Base-by-base conservation (phyloP, 495 filamentous ascomycete genomes). In the Venustampulla echinocandica region DNA sequence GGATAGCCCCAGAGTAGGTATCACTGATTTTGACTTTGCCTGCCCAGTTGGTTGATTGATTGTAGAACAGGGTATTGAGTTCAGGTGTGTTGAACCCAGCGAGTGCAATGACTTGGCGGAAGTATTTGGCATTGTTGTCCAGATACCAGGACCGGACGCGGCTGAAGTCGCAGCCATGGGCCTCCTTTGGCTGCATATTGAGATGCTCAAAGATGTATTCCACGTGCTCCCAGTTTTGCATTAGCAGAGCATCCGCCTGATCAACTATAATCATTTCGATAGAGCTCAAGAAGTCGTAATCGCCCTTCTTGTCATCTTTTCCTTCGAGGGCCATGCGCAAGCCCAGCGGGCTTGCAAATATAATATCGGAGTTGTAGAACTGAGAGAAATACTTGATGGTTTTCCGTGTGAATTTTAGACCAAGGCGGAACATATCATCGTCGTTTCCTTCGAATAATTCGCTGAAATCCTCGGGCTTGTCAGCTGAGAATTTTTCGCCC, bases 201-300 rank as follows among this genome's bases (percentile, higher is more conserved):
- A 97, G 79, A 64, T 96, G 88, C 50, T 87, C 78, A 59, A 96
- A 85, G 54, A 95, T 80, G 61, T 80, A 85, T 54, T 88, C 84
- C 43, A 95, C 76, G 65, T 97, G 89, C 55, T 95, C 90, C 92
- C 93, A 97, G 64, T 95, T 95, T 59, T 98, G 92, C 90, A 95
- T 96, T 14, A 90, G 75, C 13, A 97, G 71, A 1, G 89, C 88
- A 61, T 97, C 93, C 32, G 88, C 85, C 60, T 95, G 88, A 63
- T 98, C 92, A 37, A 93, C 71, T 28, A 98, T 70, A 19, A 88
- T 80, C 9, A 98, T 61, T 63, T 98, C 92, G 55, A 98, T 85
- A 0, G 88, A 95, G 37, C 81, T 88, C 17, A 98, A 74, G 61
- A 94, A 98, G 62, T 98, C 92, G 55, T 77, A 80, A 59, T 98